Evolutionary conservation across 805 yeast species (phyloP).

Genomic region (Metschnikowia vanudenii): DNA sequence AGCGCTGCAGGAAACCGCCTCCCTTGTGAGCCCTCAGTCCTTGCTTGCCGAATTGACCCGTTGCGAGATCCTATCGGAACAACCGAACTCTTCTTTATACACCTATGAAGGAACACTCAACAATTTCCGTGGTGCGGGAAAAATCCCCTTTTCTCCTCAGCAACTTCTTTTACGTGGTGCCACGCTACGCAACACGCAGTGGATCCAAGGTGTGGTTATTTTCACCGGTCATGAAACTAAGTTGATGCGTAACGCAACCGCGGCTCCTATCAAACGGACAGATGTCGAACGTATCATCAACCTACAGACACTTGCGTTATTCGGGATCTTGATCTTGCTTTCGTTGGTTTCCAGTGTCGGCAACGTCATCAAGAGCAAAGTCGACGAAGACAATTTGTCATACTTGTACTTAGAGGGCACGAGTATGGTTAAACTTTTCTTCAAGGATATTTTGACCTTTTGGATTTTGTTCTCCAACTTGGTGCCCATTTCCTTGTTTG

Average conservation of each 20-base stretch:
- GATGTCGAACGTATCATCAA: constrained; percentile 96
- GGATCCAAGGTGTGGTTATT: constrained; percentile 91
- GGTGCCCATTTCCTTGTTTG: constrained; percentile 96
- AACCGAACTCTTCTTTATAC: constrained; percentile 89
- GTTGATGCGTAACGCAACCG: constrained; percentile 97
- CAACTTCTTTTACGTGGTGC: constrained; percentile 95
- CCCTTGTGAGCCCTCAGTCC: constrained; percentile 63
- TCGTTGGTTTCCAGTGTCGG: constrained; percentile 84
- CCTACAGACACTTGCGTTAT: constrained; percentile 84
- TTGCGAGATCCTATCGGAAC: constrained; percentile 68
- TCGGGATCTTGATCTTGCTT: constrained; percentile 71
- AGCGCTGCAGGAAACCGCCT: constrained; percentile 73
- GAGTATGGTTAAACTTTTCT: constrained; percentile 67
- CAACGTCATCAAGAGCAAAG: constrained; percentile 69
- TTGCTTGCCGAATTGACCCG: constrained; percentile 32
- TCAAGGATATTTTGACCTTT: constrained; percentile 83
- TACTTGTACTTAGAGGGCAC: constrained; percentile 71
- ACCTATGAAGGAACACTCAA: constrained; percentile 89
- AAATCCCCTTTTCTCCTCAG: constrained; percentile 79
- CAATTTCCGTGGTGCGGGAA: constrained; percentile 45
- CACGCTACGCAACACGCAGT: constrained; percentile 86
- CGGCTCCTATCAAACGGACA: constrained; percentile 95
- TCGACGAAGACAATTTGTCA: constrained; percentile 50
- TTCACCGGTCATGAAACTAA: constrained; percentile 99
- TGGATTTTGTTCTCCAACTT: constrained; percentile 96